These are phyloP conservation scores for Thraustochytrium sp. DNA, from an alignment of 352 stramenopile species.

Conservation along the genomic window DNA sequence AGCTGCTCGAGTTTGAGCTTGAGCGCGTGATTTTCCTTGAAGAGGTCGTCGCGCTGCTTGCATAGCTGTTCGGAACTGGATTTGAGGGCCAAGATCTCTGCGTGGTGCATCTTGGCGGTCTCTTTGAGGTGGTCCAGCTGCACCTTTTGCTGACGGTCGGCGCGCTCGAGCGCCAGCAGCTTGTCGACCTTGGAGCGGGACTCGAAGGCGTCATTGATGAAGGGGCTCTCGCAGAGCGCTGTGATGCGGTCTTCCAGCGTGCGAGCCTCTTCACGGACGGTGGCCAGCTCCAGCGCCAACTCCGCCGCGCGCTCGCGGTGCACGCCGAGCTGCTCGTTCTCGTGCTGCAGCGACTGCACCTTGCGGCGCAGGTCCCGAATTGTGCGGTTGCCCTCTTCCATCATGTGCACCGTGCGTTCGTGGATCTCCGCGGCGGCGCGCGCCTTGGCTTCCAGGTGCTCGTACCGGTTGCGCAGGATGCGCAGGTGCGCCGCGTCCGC, in stretches of 20 bases:
- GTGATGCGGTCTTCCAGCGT: constrained; percentile 80
- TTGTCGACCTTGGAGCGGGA: constrained; percentile 57
- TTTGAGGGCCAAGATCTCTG: constrained; percentile 69
- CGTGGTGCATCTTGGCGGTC: constrained; percentile 71
- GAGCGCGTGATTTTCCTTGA: constrained; percentile 61
- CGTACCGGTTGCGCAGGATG: constrained; percentile 74
- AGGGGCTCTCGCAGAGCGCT: constrained; percentile 79
- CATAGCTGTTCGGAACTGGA: constrained; percentile 64
- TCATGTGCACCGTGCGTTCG: constrained; percentile 71
- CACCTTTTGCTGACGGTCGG: constrained; percentile 66
- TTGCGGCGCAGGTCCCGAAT: constrained; percentile 75
- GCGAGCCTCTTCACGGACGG: constrained; percentile 68
- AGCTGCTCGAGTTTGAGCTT: constrained; percentile 47
- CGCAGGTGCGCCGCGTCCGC: not conserved
- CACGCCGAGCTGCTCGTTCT: constrained; percentile 69
- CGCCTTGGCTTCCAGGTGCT: constrained; percentile 73
- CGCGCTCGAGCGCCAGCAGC: constrained; percentile 72
- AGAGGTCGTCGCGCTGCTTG: constrained; percentile 54
- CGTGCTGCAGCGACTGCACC: constrained; percentile 66
- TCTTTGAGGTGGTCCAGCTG: constrained; percentile 61
- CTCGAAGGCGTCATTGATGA: constrained; percentile 79
- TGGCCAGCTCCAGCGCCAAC: constrained; percentile 66
- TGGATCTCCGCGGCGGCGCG: constrained; percentile 75
- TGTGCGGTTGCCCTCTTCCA: constrained; percentile 82
- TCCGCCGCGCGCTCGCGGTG: constrained; percentile 62